phyloP scores from a whole-genome alignment of 768 basidiomycete species.

The Psilocybe azurescens region DNA sequence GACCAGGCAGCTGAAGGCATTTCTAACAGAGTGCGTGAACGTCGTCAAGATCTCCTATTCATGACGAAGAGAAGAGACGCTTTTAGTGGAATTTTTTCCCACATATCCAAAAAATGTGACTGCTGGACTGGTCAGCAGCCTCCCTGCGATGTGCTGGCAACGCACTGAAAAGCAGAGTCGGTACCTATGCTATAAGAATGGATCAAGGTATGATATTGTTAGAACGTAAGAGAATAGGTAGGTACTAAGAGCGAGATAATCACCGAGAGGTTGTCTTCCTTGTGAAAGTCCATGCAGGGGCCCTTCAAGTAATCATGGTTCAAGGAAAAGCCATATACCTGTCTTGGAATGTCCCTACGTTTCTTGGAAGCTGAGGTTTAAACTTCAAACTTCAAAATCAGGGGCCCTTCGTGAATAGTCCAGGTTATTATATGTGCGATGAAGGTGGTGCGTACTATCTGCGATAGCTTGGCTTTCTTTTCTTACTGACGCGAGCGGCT shows the following conservation, averaged over 20 bases:
- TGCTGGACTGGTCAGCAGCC: constrained; percentile 15
- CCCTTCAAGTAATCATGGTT: too few species aligned
- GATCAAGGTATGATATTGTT: constrained; percentile 3
- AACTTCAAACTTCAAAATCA: too few species aligned
- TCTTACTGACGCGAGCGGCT: too few species aligned
- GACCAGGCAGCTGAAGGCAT: too few species aligned
- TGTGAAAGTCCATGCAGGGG: too few species aligned
- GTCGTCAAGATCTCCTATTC: neutral
- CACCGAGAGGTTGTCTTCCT: neutral
- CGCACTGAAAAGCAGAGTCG: neutral
- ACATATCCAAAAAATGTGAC: constrained; percentile 1
- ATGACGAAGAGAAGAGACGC: neutral
- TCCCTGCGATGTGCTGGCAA: constrained; percentile 21
- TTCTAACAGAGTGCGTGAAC: neutral
- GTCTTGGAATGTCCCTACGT: too few species aligned
- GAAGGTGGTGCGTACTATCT: too few species aligned
- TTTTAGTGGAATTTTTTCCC: constrained; percentile 6
- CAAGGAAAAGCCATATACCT: too few species aligned
- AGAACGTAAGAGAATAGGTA: neutral
- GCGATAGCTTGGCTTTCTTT: too few species aligned
- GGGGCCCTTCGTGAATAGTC: too few species aligned
- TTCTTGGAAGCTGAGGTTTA: too few species aligned
- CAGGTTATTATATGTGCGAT: too few species aligned
- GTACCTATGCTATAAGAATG: constrained; percentile 1
- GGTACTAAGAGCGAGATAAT: neutral